phyloP scores from a whole-genome alignment of 2,329 filamentous ascomycete species.

The Gremmenia infestans region DNA sequence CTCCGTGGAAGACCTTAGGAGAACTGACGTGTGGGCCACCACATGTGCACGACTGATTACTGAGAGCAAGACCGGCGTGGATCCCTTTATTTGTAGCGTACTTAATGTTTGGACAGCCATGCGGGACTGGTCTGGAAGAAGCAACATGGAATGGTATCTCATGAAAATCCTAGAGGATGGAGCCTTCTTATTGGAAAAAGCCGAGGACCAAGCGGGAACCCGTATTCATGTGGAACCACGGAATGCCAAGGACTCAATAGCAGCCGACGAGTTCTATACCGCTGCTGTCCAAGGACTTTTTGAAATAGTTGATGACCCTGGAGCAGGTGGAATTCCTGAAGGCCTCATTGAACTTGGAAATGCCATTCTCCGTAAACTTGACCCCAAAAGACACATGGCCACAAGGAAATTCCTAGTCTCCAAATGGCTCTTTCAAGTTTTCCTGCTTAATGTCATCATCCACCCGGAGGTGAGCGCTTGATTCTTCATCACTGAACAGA shows the following conservation, averaged over 20 bases:
- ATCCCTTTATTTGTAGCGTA: slow-evolving; percentile 76
- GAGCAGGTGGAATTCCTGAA: slow-evolving; percentile 78
- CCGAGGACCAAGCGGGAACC: slow-evolving; percentile 71
- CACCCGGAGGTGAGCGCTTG: slow-evolving; percentile 70
- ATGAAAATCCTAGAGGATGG: slow-evolving; percentile 94
- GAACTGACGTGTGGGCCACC: slow-evolving; percentile 83
- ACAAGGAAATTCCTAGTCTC: slow-evolving; percentile 81
- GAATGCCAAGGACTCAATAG: slow-evolving; percentile 73
- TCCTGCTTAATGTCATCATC: slow-evolving; percentile 76
- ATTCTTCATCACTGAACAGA: slow-evolving; percentile 3
- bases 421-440: slow-evolving; percentile 88
- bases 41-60: slow-evolving; percentile 79
- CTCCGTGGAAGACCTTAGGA: slow-evolving; percentile 72
- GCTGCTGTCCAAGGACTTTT: slow-evolving; percentile 77
- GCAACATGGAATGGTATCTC: slow-evolving; percentile 87
- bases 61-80: slow-evolving; percentile 68
- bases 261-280: slow-evolving; percentile 84
- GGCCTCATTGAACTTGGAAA: slow-evolving; percentile 80
- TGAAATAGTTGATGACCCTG: slow-evolving; percentile 78
- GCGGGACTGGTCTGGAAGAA: slow-evolving; percentile 83
- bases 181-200: slow-evolving; percentile 81
- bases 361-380: slow-evolving; percentile 74
- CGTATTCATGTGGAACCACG: slow-evolving; percentile 68
- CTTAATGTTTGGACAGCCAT: slow-evolving; percentile 84
- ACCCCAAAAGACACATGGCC: slow-evolving; percentile 64